Base-by-base conservation (phyloP, 2,329 filamentous ascomycete genomes). In the Colletotrichum sp. region DNA sequence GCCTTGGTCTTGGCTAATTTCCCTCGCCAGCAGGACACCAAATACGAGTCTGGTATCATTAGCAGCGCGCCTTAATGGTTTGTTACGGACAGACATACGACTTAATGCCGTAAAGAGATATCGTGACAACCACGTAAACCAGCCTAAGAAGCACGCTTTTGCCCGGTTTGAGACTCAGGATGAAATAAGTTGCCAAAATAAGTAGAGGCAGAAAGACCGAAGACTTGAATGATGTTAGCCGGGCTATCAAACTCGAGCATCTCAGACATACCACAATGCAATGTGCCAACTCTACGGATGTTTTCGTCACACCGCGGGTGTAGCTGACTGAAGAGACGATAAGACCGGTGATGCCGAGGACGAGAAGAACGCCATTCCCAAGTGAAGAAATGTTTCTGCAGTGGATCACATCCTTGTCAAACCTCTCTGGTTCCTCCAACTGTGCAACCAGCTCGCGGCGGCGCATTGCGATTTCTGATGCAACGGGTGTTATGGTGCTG, bases 201-300 rank as follows among this genome's bases (percentile, higher is more conserved):
- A 52, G n/a, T 52, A 52, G n/a, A 52, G 44, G 44, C n/a, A 52
- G 6, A 52, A 21, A 52, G 10, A 52, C 6, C 3, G 44, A 12
- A 52, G 44, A 52, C 44, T 52, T 52, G n/a, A 52, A 21, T 13
- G 2, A 13, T 6, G 10, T 52, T 1, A 52, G 44, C 3, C 21
- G 44, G 3, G 1, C n/a, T 0, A 13, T 21, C 6, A 8, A 21
- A 8, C 0, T 13, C 6, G n/a, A 24, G 3, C n/a, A 52, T 13
- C 2, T 13, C 5, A 8, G 44, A 52, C 44, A 13, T 52, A 52
- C 44, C 2, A 21, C 44, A 13, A 52, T 21, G 44, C 44, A 52
- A 52, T 52, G 44, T 6, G 44, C 44, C 44, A 52, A 13, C 4
- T 52, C 44, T 0, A 52, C 44, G 0, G 10, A 13, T 24, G 44